phyloP scores from a whole-genome alignment of 768 basidiomycete species.

The Mrakia hoshinonis region DNA sequence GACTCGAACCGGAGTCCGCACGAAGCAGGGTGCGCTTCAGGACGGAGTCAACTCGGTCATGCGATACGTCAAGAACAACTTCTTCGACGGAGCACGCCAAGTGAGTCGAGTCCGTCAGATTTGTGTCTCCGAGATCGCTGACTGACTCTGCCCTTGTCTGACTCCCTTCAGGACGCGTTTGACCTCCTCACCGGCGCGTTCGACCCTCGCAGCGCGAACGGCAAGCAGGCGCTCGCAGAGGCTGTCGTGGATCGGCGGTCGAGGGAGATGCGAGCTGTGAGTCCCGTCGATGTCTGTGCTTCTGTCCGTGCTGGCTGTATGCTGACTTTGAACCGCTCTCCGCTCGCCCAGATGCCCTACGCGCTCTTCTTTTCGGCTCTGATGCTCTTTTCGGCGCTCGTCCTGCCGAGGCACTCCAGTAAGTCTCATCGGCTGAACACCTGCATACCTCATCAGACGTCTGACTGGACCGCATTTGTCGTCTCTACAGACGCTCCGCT shows the following conservation, averaged over 20 bases:
- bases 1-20: conserved; percentile 64
- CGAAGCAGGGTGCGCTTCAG: conserved; percentile 65
- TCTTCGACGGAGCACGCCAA: conserved; percentile 89
- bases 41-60: conserved; percentile 76
- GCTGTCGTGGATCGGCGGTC: conserved; percentile 72
- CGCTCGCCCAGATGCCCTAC: conserved; percentile 62
- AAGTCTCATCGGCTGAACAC: conserved; percentile 36
- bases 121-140: not conserved
- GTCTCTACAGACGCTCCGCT: conserved; percentile 65
- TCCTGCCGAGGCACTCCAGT: conserved; percentile 81
- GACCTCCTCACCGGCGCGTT: conserved; percentile 88
- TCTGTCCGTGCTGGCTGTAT: not conserved
- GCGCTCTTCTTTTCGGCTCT: conserved; percentile 43
- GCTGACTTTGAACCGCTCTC: conserved; percentile 22
- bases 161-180: conserved; percentile 63
- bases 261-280: conserved; percentile 68
- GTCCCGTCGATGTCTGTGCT: conserved; percentile 36
- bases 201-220: conserved; percentile 52
- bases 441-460: not conserved
- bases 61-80: conserved; percentile 92
- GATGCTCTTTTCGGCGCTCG: conserved; percentile 57
- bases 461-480: conserved; percentile 17
- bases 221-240: conserved; percentile 51
- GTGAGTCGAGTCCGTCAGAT: conserved; percentile 41
- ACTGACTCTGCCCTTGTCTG: not conserved